Evolutionary conservation across 1,284 basidiomycete species (phyloP).

Genomic region (Somion occarium): DNA sequence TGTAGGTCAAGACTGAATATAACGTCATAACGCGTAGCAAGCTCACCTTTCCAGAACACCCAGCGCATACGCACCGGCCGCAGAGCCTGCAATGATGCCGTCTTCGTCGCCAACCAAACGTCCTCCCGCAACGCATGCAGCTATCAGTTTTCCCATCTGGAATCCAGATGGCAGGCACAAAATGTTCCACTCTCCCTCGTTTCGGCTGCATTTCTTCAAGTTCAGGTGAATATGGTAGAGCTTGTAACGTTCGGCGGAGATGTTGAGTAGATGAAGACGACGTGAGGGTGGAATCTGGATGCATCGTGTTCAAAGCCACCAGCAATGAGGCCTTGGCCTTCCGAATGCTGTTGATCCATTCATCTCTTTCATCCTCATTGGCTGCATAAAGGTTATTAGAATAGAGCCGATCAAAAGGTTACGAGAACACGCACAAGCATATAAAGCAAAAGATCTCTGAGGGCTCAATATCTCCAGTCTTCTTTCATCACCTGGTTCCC

Average conservation of each 20-base stretch:
- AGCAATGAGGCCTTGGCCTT: constrained; percentile 70
- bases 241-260: constrained; percentile 65
- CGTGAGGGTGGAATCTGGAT: constrained; percentile 75
- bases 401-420: neutral
- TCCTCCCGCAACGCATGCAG: constrained; percentile 79
- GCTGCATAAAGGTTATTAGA: constrained; percentile 27
- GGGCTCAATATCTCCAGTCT: constrained; percentile 74
- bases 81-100: constrained; percentile 91
- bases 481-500: constrained; percentile 42
- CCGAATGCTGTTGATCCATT: constrained; percentile 69
- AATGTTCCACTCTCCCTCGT: constrained; percentile 73
- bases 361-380: constrained; percentile 53
- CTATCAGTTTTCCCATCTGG: constrained; percentile 77
- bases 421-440: constrained; percentile 48
- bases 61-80: constrained; percentile 80
- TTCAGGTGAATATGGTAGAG: constrained; percentile 60
- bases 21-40: neutral
- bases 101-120: constrained; percentile 79
- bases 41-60: constrained; percentile 77
- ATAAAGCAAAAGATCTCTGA: constrained; percentile 72
- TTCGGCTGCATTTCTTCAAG: constrained; percentile 38
- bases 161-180: constrained; percentile 90
- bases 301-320: constrained; percentile 58
- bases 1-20: neutral
- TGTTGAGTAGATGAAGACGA: constrained; percentile 72